Percentiles rank a stretch among this genome's conserved stretches.
Evolutionary conservation across 2,329 filamentous ascomycete species (phyloP).

Genomic region (Fusarium torreyae): DNA sequence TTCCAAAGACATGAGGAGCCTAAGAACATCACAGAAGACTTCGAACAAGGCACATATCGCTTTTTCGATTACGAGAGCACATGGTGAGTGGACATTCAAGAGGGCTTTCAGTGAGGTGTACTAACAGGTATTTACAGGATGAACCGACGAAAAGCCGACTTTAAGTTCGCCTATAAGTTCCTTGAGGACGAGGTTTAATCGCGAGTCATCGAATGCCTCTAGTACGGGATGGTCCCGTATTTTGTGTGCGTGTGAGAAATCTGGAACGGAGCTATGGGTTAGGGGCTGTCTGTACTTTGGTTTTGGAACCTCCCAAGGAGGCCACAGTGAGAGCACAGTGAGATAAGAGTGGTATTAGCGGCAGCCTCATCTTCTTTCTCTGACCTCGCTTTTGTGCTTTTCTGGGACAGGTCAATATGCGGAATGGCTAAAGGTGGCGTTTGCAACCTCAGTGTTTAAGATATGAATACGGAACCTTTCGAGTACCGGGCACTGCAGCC

Average conservation of each 20-base stretch:
- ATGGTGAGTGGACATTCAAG: slow-evolving; percentile 75
- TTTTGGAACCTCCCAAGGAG: slow-evolving; percentile 33
- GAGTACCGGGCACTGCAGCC: slow-evolving; percentile 29
- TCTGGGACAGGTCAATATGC: slow-evolving; percentile 36
- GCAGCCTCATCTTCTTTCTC: slow-evolving; percentile 31
- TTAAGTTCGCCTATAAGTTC: slow-evolving; percentile 98
- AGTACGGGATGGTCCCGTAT: slow-evolving; percentile 5
- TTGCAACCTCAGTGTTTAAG: slow-evolving; percentile 38
- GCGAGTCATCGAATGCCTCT: neutral
- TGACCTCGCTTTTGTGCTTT: slow-evolving; percentile 32
- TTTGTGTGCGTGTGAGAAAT: slow-evolving; percentile 23
- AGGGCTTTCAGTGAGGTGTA: neutral
- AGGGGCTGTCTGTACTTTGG: slow-evolving; percentile 38
- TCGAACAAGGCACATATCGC: slow-evolving; percentile 97
- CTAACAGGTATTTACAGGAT: slow-evolving; percentile 75
- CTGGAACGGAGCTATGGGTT: slow-evolving; percentile 37
- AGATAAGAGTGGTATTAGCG: slow-evolving; percentile 21
- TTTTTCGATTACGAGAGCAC: slow-evolving; percentile 99
- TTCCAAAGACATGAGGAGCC: slow-evolving; percentile 99
- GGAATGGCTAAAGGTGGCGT: slow-evolving; percentile 36
- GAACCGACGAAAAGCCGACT: slow-evolving; percentile 97
- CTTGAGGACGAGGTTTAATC: slow-evolving; percentile 88
- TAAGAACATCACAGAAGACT: slow-evolving; percentile 98
- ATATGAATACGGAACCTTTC: slow-evolving; percentile 39
- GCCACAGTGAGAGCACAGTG: slow-evolving; percentile 29